A percentile compares a stretch with the other conserved stretches of the same genome.
phyloP scores from a whole-genome alignment of 305 asterid genomes.

The Fraxinus latifolia region DNA sequence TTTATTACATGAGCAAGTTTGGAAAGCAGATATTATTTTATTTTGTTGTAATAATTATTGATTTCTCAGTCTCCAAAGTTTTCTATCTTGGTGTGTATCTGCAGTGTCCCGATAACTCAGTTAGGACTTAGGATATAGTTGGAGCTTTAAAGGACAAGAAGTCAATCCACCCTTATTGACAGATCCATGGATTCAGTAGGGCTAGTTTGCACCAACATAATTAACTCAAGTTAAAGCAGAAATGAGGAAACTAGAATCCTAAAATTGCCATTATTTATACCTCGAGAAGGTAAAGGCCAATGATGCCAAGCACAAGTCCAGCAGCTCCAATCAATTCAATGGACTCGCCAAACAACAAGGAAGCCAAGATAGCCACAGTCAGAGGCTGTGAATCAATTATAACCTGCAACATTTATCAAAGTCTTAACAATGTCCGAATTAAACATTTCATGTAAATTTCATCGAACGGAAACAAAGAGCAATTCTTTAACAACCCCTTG shows the following conservation, averaged over 20 bases:
- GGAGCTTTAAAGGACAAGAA: constrained; percentile 2
- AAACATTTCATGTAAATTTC: not conserved
- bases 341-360: constrained; percentile 81
- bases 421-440: constrained; percentile 17
- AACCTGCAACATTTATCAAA: constrained; percentile 54
- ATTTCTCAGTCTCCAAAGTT: not conserved
- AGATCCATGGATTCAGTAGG: constrained; percentile 10
- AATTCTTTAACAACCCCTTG: constrained; percentile 5
- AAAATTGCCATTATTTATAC: constrained; percentile 32
- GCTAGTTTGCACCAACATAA: constrained; percentile 3
- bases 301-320: constrained; percentile 86
- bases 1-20: not conserved
- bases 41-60: not conserved
- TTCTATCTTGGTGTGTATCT: not conserved
- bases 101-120: constrained; percentile 14
- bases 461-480: not conserved
- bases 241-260: constrained; percentile 3
- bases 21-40: not conserved
- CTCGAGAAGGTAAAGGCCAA: constrained; percentile 92
- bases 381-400: constrained; percentile 97
- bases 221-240: constrained; percentile 2
- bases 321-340: constrained; percentile 68
- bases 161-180: constrained; percentile 3
- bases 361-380: constrained; percentile 88
- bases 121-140: not conserved